A percentile compares a stretch with the other conserved stretches of the same genome.
phyloP scores from a whole-genome alignment of 2,329 filamentous ascomycete species.

The Cadophora luteo-olivacea region DNA sequence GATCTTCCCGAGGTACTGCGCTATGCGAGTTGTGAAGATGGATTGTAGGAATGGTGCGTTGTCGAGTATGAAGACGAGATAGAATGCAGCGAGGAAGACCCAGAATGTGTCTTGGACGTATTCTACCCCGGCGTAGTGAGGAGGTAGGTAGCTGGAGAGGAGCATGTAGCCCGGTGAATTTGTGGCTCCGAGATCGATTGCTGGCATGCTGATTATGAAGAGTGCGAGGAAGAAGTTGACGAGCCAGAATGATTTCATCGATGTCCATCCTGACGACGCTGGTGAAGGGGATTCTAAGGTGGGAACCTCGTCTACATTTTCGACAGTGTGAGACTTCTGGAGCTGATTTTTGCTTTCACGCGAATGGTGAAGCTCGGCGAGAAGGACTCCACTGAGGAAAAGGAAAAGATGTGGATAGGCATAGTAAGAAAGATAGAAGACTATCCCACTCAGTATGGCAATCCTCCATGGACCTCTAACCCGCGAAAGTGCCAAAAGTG shows the following conservation, averaged over 20 bases:
- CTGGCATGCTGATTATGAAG: slow-evolving; percentile 25
- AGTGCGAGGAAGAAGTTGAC: slow-evolving; percentile 19
- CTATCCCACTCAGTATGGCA: slow-evolving; percentile 13
- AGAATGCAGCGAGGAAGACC: slow-evolving; percentile 28
- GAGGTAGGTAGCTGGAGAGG: slow-evolving; percentile 11
- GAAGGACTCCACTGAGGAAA: slow-evolving; percentile 29
- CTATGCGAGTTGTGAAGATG: slow-evolving; percentile 53
- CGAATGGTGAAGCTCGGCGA: slow-evolving; percentile 28
- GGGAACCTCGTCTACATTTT: background rate
- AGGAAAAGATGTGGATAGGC: slow-evolving; percentile 30
- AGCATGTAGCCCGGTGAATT: slow-evolving; percentile 17
- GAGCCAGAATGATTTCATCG: slow-evolving; percentile 19
- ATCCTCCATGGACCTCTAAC: slow-evolving; percentile 3
- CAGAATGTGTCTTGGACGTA: slow-evolving; percentile 26
- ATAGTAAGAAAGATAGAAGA: slow-evolving; percentile 21
- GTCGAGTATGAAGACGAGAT: slow-evolving; percentile 41
- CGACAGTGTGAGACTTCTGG: background rate
- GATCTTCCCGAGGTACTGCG: slow-evolving; percentile 61
- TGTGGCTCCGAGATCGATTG: slow-evolving; percentile 2
- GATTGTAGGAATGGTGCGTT: slow-evolving; percentile 42
- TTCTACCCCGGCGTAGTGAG: slow-evolving; percentile 1
- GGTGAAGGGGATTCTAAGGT: background rate
- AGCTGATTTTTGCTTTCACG: background rate
- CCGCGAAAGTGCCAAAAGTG: slow-evolving; percentile 29
- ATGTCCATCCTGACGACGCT: background rate